phyloP scores from a whole-genome alignment of 129 eudicot genomes.

The Escallonia herrerae region DNA sequence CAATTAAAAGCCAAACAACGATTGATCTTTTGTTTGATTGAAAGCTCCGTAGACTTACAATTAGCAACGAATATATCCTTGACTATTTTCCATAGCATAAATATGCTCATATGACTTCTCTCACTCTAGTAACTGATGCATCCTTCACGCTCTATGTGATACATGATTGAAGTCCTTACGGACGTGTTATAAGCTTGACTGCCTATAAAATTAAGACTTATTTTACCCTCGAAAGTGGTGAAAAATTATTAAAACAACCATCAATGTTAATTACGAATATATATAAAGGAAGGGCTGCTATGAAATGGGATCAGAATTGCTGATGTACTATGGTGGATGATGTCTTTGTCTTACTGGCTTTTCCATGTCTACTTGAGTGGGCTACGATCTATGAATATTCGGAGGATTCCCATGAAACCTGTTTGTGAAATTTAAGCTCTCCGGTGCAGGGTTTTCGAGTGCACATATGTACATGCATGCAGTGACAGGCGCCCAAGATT shows the following conservation, averaged over 20 bases:
- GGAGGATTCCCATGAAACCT: constrained; percentile 1
- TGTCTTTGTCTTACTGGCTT: constrained; percentile 17
- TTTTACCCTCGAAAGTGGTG: neutral
- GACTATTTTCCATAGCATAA: no score
- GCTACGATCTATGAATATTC: constrained; percentile 1
- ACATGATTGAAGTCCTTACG: no score
- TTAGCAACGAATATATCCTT: no score
- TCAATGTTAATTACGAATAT: neutral
- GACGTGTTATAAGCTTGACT: no score
- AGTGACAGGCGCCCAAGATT: constrained; percentile 10
- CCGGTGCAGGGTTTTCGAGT: neutral
- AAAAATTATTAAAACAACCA: neutral
- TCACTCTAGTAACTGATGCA: no score
- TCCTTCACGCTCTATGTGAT: no score
- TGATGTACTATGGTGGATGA: constrained; percentile 1
- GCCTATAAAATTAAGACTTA: no score
- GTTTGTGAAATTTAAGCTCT: constrained; percentile 17
- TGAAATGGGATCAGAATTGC: neutral
- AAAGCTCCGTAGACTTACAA: no score
- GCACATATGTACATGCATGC: constrained; percentile 7
- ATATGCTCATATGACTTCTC: no score
- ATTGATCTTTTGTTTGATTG: no score
- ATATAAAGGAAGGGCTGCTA: neutral
- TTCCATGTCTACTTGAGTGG: constrained; percentile 10
- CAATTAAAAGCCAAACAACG: no score